phyloP scores from a whole-genome alignment of 768 basidiomycete genomes.

The Xerocomellus amylosporus region DNA sequence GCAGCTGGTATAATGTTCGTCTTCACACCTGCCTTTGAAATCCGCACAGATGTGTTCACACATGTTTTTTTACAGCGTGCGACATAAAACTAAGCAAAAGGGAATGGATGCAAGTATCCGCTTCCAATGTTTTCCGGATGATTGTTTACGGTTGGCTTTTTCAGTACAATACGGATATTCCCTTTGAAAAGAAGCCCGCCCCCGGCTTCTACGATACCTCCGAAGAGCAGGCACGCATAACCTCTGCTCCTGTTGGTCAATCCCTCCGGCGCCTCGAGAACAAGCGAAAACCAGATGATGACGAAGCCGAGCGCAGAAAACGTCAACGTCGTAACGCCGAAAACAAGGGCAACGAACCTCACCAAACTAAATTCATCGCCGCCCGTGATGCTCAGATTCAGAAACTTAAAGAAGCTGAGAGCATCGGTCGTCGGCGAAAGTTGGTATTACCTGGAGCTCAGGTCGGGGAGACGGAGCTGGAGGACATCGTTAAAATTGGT shows the following conservation, averaged over 20 bases:
- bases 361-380: slow-evolving; percentile 94
- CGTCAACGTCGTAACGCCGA: slow-evolving; percentile 65
- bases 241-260: slow-evolving; percentile 89
- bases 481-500: slow-evolving; percentile 98
- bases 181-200: slow-evolving; percentile 95
- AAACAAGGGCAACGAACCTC: slow-evolving; percentile 65
- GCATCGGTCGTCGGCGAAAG: slow-evolving; percentile 83
- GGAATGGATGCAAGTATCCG: slow-evolving; percentile 85
- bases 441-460: slow-evolving; percentile 85
- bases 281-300: slow-evolving; percentile 91
- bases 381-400: slow-evolving; percentile 97
- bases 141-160: neutral
- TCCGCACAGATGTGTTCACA: slow-evolving; percentile 1
- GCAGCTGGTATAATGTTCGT: slow-evolving; percentile 95
- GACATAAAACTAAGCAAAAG: slow-evolving; percentile 91
- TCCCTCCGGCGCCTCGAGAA: slow-evolving; percentile 90
- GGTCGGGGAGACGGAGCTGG: slow-evolving; percentile 90
- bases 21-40: neutral
- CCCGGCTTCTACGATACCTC: slow-evolving; percentile 96
- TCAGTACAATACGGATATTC: slow-evolving; percentile 97
- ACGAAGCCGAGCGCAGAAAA: slow-evolving; percentile 91
- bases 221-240: slow-evolving; percentile 85
- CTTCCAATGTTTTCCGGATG: neutral
- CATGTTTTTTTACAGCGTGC: slow-evolving; percentile 54
- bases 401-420: slow-evolving; percentile 95